Percentiles rank a stretch among this genome's conserved stretches.
These are phyloP conservation scores for Echeveria elegans DNA, from an alignment of 164 flowering plant species.

Conservation along the genomic window DNA sequence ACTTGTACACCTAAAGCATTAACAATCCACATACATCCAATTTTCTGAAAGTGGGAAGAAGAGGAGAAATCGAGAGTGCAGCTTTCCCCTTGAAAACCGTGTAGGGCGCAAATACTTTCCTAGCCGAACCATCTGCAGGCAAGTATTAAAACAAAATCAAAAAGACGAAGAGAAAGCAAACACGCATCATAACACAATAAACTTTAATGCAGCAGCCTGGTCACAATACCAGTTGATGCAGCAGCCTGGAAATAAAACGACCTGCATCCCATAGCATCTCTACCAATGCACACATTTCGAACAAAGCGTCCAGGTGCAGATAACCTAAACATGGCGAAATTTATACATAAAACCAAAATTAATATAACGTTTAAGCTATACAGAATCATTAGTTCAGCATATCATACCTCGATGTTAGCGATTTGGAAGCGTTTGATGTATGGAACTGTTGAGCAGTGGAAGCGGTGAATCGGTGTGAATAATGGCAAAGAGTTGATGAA, in stretches of 20 bases:
- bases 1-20: not conserved
- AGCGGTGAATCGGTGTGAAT: not conserved
- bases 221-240: not conserved
- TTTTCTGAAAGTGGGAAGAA: slow-evolving; percentile 49
- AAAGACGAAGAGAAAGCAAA: not conserved
- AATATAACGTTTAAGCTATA: not conserved
- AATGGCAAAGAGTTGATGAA: not conserved
- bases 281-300: not conserved
- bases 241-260: slow-evolving; percentile 1
- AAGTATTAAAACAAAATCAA: not conserved
- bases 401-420: not conserved
- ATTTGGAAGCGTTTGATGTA: not conserved
- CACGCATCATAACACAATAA: not conserved
- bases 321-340: not conserved
- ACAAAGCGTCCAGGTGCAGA: not conserved
- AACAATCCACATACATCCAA: slow-evolving; percentile 31
- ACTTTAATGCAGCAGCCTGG: not conserved
- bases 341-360: not conserved
- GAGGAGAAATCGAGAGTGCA: slow-evolving; percentile 50
- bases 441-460: not conserved
- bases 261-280: not conserved
- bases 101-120: slow-evolving; percentile 35
- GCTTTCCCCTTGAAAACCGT: slow-evolving; percentile 79
- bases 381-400: not conserved
- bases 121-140: not conserved